These are phyloP conservation scores for Phytophthora uliginosa DNA, from an alignment of 352 stramenopile species.

Conservation along the genomic window DNA sequence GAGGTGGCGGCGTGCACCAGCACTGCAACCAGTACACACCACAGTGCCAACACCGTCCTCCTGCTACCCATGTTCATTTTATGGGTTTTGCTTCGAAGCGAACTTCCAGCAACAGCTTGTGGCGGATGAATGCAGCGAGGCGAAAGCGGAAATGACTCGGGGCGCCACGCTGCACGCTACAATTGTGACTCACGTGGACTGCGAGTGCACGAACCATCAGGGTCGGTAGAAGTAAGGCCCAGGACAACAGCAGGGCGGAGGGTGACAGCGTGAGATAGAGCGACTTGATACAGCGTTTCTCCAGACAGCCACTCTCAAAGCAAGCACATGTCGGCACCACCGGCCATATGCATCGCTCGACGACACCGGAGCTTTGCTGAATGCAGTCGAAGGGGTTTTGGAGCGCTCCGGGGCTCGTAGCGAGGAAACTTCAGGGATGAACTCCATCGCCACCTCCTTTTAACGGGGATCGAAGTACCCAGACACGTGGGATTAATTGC, in stretches of 20 bases:
- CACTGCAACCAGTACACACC: slow-evolving; percentile 11
- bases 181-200: slow-evolving; percentile 24
- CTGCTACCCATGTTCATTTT: slow-evolving; percentile 1
- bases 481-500: slow-evolving; percentile 39
- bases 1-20: slow-evolving; percentile 8
- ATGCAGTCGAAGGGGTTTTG: not conserved
- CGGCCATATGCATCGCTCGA: slow-evolving; percentile 21
- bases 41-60: slow-evolving; percentile 13
- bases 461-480: slow-evolving; percentile 29
- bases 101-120: not conserved
- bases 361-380: slow-evolving; percentile 4
- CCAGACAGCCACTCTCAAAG: slow-evolving; percentile 25
- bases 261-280: slow-evolving; percentile 31
- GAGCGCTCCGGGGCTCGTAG: not conserved
- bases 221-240: slow-evolving; percentile 35
- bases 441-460: not conserved
- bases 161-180: slow-evolving; percentile 9
- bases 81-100: too few species aligned
- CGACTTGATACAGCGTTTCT: slow-evolving; percentile 3
- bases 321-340: slow-evolving; percentile 30
- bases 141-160: slow-evolving; percentile 31
- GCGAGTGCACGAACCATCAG: slow-evolving; percentile 37
- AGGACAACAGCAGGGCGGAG: slow-evolving; percentile 31
- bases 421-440: not conserved
- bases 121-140: not conserved